Base-by-base conservation (phyloP, 2,329 filamentous ascomycete species). In the Neurospora sp. region DNA sequence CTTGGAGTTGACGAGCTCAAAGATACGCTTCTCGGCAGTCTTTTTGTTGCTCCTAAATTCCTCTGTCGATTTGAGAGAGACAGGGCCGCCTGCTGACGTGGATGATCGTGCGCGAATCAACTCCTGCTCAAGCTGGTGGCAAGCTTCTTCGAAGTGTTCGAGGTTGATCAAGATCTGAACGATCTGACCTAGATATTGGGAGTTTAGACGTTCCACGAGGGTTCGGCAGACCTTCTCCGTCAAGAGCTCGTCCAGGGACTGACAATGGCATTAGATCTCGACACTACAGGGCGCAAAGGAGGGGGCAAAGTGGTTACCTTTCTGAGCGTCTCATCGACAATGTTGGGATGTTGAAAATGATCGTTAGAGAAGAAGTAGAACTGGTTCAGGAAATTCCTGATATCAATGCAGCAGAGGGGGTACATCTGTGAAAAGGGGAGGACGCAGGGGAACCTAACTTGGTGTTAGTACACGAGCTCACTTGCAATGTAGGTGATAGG, bases 401-500 rank as follows among this genome's bases (percentile, higher is more conserved):
- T 97, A 77, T 98, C 93, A 78, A 98, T 98, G 82, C 96, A 99
- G 81, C 96, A 97, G 39, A 98, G 85, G 1, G 96, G 95, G 78
- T 99, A 99, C 96, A 99, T 99, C 76, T 98, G 94, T 12, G 94
- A 97, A 79, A 99, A 99, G 0, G 96, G 96, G 1, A 99, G 84
- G n/a, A 97, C 92, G 75, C 91, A 96, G 5, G 96, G 96, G 78
- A 97, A 97, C 12, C 92, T 94, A 72, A 8, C 46, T 52, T n/a
- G 33, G 66, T 66, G 72, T 77, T 76, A 77, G 77, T 11, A n/a
- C 4, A 68, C 57, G 66, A 68, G 6, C 23, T 41, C 11, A 23
- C 15, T 28, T 46, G 36, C 67, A 41, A 15, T 28, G 28, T 8
- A 40, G 67, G 72, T 23, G 62, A 46, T 74, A 52, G 71, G 41